Conservation (phyloP, 2,329 filamentous ascomycete species). For the Cladophialophora carrionii region DNA sequence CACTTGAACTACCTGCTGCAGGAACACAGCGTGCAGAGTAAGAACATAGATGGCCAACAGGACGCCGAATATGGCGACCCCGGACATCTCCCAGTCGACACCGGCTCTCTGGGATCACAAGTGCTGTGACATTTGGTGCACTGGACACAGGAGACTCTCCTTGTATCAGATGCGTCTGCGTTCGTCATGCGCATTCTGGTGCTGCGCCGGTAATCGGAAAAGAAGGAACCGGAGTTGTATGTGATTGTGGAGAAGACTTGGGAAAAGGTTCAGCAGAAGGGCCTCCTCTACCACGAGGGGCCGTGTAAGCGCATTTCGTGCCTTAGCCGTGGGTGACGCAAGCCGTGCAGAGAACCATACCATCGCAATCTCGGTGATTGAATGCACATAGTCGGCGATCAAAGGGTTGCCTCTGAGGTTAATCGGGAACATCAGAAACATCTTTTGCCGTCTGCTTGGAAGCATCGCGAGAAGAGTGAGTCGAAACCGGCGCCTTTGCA, state of each 20-base stretch:
- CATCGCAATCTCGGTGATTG: no score
- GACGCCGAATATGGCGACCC: constrained; percentile 50
- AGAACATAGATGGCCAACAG: not conserved
- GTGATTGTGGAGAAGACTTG: not conserved
- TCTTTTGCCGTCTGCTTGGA: not conserved
- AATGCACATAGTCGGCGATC: no score
- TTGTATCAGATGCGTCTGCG: not conserved
- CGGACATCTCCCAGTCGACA: constrained; percentile 68
- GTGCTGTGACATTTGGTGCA: constrained; percentile 4
- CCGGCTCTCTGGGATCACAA: constrained; percentile 54
- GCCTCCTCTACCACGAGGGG: not conserved
- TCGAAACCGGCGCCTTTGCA: not conserved
- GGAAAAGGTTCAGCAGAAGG: not conserved
- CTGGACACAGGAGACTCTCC: not conserved
- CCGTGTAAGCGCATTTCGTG: no score
- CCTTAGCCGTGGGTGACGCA: no score
- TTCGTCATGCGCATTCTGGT: not conserved
- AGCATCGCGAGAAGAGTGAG: not conserved
- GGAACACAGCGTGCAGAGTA: not conserved
- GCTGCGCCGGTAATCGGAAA: not conserved
- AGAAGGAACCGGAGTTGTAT: not conserved
- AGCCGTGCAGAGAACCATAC: no score
- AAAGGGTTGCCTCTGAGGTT: no score
- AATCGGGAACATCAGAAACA: no score
- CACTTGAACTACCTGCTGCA: not conserved